These are phyloP conservation scores for Septoria linicola DNA, from an alignment of 2,329 filamentous ascomycete species.

Conservation along the genomic window DNA sequence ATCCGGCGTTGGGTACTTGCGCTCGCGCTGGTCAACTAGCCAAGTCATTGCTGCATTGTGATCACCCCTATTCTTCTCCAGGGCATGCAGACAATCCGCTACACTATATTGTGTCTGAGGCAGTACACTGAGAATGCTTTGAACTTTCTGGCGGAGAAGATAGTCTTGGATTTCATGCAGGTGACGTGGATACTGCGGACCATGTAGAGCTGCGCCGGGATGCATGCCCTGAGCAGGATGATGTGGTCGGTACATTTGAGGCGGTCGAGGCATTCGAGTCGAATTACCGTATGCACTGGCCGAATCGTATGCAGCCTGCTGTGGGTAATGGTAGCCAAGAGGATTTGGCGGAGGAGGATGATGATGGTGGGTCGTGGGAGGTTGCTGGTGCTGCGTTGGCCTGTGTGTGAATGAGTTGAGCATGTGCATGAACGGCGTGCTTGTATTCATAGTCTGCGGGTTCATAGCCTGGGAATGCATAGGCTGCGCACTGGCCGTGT, in stretches of 20 bases:
- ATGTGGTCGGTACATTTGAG: constrained; percentile 15
- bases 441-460: constrained; percentile 5
- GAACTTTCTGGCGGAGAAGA: constrained; percentile 51
- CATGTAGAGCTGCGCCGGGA: neutral
- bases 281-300: constrained; percentile 42
- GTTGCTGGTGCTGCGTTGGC: neutral
- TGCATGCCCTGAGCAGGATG: neutral
- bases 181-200: neutral
- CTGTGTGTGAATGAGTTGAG: constrained; percentile 12
- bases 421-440: constrained; percentile 17
- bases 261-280: constrained; percentile 28
- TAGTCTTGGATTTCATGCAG: constrained; percentile 55
- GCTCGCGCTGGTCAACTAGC: constrained; percentile 42
- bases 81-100: constrained; percentile 49
- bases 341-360: constrained; percentile 4
- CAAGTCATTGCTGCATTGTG: constrained; percentile 55
- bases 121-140: constrained; percentile 50
- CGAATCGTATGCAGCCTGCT: constrained; percentile 40
- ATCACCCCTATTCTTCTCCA: constrained; percentile 53
- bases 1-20: constrained; percentile 20
- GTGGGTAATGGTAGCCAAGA: constrained; percentile 5
- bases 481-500: neutral
- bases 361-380: neutral
- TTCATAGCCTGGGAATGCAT: too few species aligned
- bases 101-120: constrained; percentile 48